Base-by-base conservation (phyloP, 331 rosid species). In the Quercus lobata region DNA sequence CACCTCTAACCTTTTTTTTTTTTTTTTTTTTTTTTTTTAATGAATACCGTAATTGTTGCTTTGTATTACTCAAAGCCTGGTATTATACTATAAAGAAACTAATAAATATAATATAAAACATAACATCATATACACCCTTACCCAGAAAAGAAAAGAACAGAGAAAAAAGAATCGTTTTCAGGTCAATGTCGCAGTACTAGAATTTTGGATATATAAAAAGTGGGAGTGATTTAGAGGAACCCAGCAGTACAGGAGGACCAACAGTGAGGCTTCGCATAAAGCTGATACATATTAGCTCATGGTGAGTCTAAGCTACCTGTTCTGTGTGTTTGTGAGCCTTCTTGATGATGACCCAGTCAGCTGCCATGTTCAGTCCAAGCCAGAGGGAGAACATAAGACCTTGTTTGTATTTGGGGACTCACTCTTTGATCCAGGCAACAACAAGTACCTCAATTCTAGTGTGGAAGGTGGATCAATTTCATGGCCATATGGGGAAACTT, bases 371-470 rank as follows among this genome's bases (percentile, higher is more conserved):
- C 18, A 8, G 5, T 22, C 49, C 6, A 19, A 27, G 35, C 68
- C 30, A 46, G 58, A 9, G 2, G 21, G 61, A 77, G 24, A 24
- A 6, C 83, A 71, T 5, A 54, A 16, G 27, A 34, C 85, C 6
- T 54, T 85, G 62, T 85, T 85, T 69, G 24, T 85, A n/a, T 83
- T 88, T 57, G 89, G 89, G 5, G 89, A 88, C 55, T 80, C 87
- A n/a, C 2, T 88, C 3, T 78, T 78, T 22, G 89, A 88, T 78
- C 74, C 27, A 14, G 88, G 91, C 56, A 80, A 77, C 55, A 75
- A 79, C 15, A 72, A 80, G 24, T 84, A 77, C 71, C 25, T 84
- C 69, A 83, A 77, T 30, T 66, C 73, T 3, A 35, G 78, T 7
- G 16, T 56, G n/a, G 44, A 30, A 34, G 58, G 30, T 1, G 60